Base-by-base conservation (phyloP, 805 yeast genomes). In the Schwanniomyces occidentalis region DNA sequence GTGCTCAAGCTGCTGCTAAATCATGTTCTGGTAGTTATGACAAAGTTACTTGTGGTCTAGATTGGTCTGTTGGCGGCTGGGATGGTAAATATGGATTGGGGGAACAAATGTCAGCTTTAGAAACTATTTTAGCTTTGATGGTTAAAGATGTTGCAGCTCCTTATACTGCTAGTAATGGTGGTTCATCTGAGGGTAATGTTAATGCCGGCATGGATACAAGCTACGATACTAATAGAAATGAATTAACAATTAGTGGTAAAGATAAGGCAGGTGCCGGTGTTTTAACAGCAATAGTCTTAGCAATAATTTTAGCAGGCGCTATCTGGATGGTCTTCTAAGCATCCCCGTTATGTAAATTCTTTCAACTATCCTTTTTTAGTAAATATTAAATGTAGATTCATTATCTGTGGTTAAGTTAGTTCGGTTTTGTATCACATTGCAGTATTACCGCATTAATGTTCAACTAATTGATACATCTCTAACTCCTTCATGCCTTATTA, bases 241-340 rank as follows among this genome's bases (percentile, higher is more conserved):
- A 52, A 28, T 56, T 82, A 30, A 62, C 56, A 1, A 77, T 89
- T 27, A 65, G 78, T 1, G 57, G 66, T 0, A 78, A 76, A 40
- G 96, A 88, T 51, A 78, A 74, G 50, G 96, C 88, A 1, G 98
- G 98, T 35, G 96, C 97, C 2, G 96, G 95, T 24, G 69, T 89
- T 13, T 58, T 87, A 30, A 91, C 99, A 0, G 95, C 91, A 1
- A 63, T 87, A 3, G 80, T 84, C 1, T 57, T 87, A 44, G 76
- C 77, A 2, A 54, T 71, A 3, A 49, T 88, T 16, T 55, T 80
- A 14, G 87, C 81, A 23, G 79, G 89, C 16, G 73, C 85, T 20
- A 67, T 80, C 21, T 89, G 98, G 96, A 82, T 91, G 90, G 54
- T 80, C 32, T 55, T 77, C 34, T 78, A 58, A 28, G 3, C 18